Base-by-base conservation (phyloP, 345 rosid genomes). In the Populus tremula region DNA sequence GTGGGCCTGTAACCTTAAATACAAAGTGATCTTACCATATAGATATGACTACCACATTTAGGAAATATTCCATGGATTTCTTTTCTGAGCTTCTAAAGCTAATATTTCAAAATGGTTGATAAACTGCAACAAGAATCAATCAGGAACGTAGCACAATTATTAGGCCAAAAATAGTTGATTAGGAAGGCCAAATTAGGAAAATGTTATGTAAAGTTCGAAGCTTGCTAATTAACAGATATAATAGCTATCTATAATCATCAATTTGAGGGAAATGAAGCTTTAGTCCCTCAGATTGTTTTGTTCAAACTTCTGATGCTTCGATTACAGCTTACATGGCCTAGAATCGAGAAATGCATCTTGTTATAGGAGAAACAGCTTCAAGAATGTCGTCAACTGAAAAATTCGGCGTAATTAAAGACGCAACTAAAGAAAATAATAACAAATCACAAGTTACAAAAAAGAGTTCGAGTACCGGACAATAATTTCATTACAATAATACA, bases 1-100 rank as follows among this genome's bases (percentile, higher is more conserved):
- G 76, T 91, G 90, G 92, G 88, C 87, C 91, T 77, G 10, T 77
- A 33, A 70, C 67, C 77, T 77, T 81, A 83, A 82, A 80, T 72
- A 69, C 78, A 72, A 81, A 85, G 81, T 83, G 74, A 77, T 78
- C 74, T 79, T 78, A 77, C 84, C 85, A 78, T 72, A 75, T 74
- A 71, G 87, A 87, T 78, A 78, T 77, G 86, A 87, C 83, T 82
- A 78, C 82, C 77, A 10, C 71, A 84, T 79, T 76, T 53, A 20
- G 83, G 54, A 78, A 79, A 69, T 73, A 82, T 78, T 80, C 83
- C 78, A 35, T 75, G 12, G 72, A 73, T 70, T 74, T 80, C 61
- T 78, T 61, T 27, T 71, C 72, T 39, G 71, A 72, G 67, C 64
- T 31, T 70, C 79, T n/a, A n/a, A 77, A 73, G 73, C 67, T 84